Evolutionary conservation across 345 rosid species (phyloP), one percentile per base, ranked within the genome.

Genomic region (Euclidium syriacum): DNA sequence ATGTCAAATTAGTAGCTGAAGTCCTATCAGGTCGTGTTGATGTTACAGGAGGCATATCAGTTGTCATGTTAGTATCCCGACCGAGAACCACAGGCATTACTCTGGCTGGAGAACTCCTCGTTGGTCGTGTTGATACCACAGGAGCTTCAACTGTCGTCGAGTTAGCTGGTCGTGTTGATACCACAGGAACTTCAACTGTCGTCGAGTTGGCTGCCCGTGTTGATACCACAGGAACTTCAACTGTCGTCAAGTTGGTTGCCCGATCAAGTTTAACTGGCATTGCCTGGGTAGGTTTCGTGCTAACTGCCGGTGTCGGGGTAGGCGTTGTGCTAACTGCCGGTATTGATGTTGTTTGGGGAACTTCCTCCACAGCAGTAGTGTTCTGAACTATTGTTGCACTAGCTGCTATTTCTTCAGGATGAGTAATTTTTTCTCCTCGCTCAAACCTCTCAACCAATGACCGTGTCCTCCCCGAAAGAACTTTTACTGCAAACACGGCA

Each of bases 361-460:
- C 54, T 71, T 71, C 70, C 26, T 57, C 48, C 51, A 41, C 65
- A 25, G 34, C 41, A 64, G 39, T 40, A 47, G 65, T 34, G 75
- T 29, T 57, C 22, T 47, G 58, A 42, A 27, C 55, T 51, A 42
- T 44, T 56, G 70, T 47, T 62, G 39, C 48, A 67, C 48, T 65
- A 47, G 51, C 53, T 47, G 66, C 71, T 70, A 67, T 75, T 65
- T 79, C 81, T 66, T 77, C 85, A 61, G 49, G 44, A 63, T 19
- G 64, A 67, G 65, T 73, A 24, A 66, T 30, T 55, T 40, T 80
- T 55, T 88, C 90, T 67, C 78, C 70, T 75, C 78, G 78, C 79
- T 94, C 99, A 80, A 94, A 94, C 77, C 75, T 87, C 81, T 90
- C 99, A 49, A 94, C 99, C 67, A 94, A 80, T 38, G 83, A 39